phyloP scores from a whole-genome alignment of 768 basidiomycete genomes.

The Serpula lacrymans region DNA sequence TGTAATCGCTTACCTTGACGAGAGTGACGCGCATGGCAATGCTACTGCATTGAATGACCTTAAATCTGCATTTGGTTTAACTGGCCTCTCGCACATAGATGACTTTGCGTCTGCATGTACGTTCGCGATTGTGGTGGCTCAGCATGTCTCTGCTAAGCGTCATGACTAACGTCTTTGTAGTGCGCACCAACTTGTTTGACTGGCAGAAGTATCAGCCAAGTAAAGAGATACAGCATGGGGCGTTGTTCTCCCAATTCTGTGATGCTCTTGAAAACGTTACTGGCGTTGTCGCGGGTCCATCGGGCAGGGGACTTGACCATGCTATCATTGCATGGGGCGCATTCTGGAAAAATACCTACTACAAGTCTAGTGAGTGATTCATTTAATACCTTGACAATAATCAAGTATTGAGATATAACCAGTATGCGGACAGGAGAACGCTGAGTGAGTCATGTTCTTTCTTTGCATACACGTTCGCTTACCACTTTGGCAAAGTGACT shows the following conservation, averaged over 20 bases:
- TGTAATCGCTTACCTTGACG: conserved; percentile 33
- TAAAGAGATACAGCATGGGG: conserved; percentile 18
- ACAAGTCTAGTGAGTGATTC: background rate
- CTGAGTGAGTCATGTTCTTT: no score
- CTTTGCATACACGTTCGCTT: no score
- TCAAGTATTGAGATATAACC: background rate
- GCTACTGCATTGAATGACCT: conserved; percentile 22
- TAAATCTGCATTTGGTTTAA: conserved; percentile 31
- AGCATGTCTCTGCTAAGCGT: no score
- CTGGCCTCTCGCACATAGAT: conserved; percentile 29
- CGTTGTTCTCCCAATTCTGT: conserved; percentile 34
- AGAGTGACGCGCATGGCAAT: conserved; percentile 22
- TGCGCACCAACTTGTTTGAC: conserved; percentile 29
- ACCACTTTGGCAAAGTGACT: no score
- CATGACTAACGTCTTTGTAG: background rate
- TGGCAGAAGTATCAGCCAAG: conserved; percentile 35
- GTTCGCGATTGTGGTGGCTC: no score
- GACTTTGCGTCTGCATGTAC: conserved; percentile 35
- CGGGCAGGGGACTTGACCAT: conserved; percentile 29
- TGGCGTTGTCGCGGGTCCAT: conserved; percentile 25
- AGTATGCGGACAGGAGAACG: background rate
- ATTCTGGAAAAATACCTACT: conserved; percentile 20
- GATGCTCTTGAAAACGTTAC: conserved; percentile 38
- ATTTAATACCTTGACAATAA: no score
- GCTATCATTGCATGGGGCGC: conserved; percentile 29